These are phyloP conservation scores for Botryotinia narcissicola DNA, from an alignment of 2,329 filamentous ascomycete species.

Conservation along the genomic window DNA sequence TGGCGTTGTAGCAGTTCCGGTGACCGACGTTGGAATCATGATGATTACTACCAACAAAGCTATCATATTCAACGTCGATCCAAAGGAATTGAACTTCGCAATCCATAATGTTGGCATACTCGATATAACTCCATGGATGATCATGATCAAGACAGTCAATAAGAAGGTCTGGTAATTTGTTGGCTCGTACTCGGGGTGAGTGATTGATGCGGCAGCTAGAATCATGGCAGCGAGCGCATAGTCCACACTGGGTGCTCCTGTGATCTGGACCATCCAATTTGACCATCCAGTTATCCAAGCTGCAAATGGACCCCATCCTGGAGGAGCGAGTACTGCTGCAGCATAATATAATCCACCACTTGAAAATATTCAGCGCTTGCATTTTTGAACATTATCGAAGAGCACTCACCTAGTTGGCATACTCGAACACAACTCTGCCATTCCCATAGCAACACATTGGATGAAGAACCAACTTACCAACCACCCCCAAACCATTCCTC, in stretches of 20 bases:
- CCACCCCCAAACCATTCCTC: constrained; percentile 75
- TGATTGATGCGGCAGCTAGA: constrained; percentile 66
- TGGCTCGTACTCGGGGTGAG: constrained; percentile 62
- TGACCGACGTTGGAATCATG: constrained; percentile 59
- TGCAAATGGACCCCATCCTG: constrained; percentile 63
- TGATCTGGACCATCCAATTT: constrained; percentile 67
- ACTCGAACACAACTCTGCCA: constrained; percentile 69
- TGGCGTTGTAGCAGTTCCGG: constrained; percentile 47
- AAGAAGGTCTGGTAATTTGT: constrained; percentile 67
- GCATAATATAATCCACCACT: constrained; percentile 73
- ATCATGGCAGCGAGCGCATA: constrained; percentile 69
- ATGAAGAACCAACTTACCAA: constrained; percentile 70
- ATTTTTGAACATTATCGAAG: background rate
- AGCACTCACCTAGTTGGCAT: constrained; percentile 61
- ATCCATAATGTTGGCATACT: constrained; percentile 71
- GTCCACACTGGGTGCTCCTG: constrained; percentile 63
- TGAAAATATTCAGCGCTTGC: constrained; percentile 11
- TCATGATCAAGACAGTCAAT: constrained; percentile 63
- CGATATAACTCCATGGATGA: constrained; percentile 64
- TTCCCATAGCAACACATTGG: constrained; percentile 64
- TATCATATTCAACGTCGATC: constrained; percentile 69
- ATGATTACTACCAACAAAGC: constrained; percentile 65
- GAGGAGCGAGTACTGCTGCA: constrained; percentile 65
- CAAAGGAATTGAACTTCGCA: constrained; percentile 66
- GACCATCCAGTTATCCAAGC: constrained; percentile 70